phyloP scores from a whole-genome alignment of 345 rosid genomes.

The Nephelium lappaceum region DNA sequence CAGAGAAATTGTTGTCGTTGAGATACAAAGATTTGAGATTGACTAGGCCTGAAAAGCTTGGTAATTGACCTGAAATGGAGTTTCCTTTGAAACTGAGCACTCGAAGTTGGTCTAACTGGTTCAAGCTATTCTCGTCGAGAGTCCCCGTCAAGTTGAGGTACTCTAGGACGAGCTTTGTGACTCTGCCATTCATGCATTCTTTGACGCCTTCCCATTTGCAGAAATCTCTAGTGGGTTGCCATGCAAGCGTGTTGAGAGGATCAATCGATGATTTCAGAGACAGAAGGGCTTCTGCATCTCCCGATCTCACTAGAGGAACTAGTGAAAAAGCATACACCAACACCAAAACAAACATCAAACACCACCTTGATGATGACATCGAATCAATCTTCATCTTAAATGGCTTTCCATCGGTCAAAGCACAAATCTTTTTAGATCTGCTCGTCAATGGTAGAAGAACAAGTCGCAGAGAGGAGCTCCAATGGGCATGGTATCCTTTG shows the following conservation, averaged over 20 bases:
- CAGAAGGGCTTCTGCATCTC: constrained; percentile 66
- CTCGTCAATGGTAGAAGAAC: neutral
- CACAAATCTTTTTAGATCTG: constrained; percentile 13
- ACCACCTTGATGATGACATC: neutral
- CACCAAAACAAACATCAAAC: constrained; percentile 26
- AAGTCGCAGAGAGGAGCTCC: too few relatives aligned
- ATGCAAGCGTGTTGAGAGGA: constrained; percentile 55
- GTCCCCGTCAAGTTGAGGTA: constrained; percentile 63
- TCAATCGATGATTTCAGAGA: constrained; percentile 71
- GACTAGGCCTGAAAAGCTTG: constrained; percentile 59
- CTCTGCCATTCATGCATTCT: constrained; percentile 74
- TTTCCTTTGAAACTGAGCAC: constrained; percentile 90
- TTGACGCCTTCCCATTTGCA: constrained; percentile 84
- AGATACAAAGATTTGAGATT: constrained; percentile 86
- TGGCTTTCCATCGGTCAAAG: neutral
- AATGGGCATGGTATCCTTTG: constrained; percentile 29
- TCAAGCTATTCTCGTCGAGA: constrained; percentile 49
- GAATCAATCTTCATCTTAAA: constrained; percentile 1
- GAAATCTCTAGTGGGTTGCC: constrained; percentile 50
- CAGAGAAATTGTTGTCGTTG: constrained; percentile 70
- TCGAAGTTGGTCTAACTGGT: constrained; percentile 78
- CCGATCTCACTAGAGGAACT: constrained; percentile 57
- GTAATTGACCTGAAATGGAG: constrained; percentile 75
- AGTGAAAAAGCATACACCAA: constrained; percentile 27
- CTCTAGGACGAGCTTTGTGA: constrained; percentile 83